These are phyloP conservation scores for Backusella macrospora DNA, from an alignment of 192 early-diverging fungal species.

Conservation along the genomic window DNA sequence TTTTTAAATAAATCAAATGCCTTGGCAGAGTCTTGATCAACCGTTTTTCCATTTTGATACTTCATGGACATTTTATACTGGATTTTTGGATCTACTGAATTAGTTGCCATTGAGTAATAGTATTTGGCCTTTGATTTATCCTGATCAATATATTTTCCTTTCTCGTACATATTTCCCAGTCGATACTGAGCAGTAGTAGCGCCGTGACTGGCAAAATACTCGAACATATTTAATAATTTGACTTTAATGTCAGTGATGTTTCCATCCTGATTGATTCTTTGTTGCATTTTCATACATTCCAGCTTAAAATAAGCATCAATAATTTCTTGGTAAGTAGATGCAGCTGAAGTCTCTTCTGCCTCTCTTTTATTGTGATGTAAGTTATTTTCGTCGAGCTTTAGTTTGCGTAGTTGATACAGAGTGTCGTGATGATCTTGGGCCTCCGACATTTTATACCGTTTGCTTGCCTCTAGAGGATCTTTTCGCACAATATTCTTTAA, in stretches of 20 bases:
- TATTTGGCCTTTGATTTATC: conserved; percentile 23
- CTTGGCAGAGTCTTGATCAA: conserved; percentile 1
- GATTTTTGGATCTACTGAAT: neutral
- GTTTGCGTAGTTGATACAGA: neutral
- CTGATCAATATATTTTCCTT: conserved; percentile 11
- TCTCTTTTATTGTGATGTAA: neutral
- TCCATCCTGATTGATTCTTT: no score
- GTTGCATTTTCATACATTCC: neutral
- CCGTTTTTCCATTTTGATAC: conserved; percentile 18
- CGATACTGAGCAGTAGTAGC: neutral
- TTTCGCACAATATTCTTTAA: conserved; percentile 1
- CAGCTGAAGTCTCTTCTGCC: neutral
- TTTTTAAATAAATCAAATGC: neutral
- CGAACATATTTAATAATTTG: neutral
- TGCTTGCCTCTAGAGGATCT: neutral
- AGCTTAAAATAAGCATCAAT: neutral
- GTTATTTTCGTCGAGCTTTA: no score
- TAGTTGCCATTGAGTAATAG: conserved; percentile 26
- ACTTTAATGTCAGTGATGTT: neutral
- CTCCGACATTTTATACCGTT: neutral
- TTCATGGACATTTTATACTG: neutral
- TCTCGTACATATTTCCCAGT: neutral
- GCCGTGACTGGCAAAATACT: neutral
- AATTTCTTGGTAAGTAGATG: neutral
- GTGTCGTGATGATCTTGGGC: neutral